Conservation (phyloP, 2,329 filamentous ascomycete genomes). For the Madurella fahalii region DNA sequence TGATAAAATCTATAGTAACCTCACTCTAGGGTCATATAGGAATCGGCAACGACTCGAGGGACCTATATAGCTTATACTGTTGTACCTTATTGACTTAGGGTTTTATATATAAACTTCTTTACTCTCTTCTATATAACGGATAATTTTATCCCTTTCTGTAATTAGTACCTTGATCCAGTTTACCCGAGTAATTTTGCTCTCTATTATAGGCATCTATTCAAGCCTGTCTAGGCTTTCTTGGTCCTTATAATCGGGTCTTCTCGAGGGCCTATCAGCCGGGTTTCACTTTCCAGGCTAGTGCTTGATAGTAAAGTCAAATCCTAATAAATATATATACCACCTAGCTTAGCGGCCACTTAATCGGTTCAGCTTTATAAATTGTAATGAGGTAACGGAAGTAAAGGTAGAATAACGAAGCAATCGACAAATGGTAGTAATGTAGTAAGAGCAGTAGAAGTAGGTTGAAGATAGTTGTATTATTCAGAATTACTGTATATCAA, state of each 20-base stretch:
- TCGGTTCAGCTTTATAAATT: not conserved
- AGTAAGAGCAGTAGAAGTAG: too few species aligned
- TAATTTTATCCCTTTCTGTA: too few species aligned
- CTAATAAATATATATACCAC: not conserved
- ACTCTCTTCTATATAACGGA: too few species aligned
- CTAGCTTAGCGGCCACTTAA: not conserved
- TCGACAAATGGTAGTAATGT: too few species aligned
- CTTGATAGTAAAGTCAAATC: conserved; percentile 2
- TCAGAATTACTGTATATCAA: too few species aligned
- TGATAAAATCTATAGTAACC: conserved; percentile 1
- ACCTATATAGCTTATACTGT: not conserved
- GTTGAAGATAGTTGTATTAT: too few species aligned
- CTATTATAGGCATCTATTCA: not conserved
- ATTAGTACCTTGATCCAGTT: not conserved
- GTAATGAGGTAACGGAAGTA: not conserved
- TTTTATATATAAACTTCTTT: too few species aligned
- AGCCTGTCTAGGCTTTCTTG: not conserved
- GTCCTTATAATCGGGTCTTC: not conserved
- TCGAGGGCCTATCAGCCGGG: not conserved
- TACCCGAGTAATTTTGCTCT: not conserved
- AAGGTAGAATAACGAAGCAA: too few species aligned
- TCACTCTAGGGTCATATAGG: not conserved
- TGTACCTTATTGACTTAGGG: not conserved
- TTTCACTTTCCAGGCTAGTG: not conserved
- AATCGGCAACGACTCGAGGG: not conserved